Percentiles rank a stretch among this genome's conserved stretches.
phyloP scores from a whole-genome alignment of 768 basidiomycete species.

The Boletus coccyginus region DNA sequence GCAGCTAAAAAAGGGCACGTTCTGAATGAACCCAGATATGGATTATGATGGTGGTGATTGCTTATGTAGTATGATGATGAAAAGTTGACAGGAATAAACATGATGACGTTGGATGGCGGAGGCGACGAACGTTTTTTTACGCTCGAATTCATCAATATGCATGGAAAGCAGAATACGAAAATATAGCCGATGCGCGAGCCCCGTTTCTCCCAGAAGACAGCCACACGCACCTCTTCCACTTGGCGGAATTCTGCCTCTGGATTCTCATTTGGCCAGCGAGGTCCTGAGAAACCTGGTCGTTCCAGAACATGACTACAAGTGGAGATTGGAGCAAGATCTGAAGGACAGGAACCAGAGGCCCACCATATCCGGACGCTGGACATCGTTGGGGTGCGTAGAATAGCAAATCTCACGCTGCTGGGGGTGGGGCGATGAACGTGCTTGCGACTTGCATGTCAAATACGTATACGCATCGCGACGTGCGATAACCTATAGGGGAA shows the following conservation, averaged over 20 bases:
- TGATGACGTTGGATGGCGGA: background rate
- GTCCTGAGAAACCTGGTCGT: background rate
- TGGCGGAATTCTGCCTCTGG: background rate
- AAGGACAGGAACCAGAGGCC: background rate
- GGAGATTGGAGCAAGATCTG: background rate
- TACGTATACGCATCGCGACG: background rate
- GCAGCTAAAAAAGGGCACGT: conserved; percentile 4
- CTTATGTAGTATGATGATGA: background rate
- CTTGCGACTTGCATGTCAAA: background rate
- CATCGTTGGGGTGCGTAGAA: background rate
- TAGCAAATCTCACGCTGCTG: background rate
- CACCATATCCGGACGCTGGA: background rate
- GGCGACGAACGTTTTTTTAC: background rate
- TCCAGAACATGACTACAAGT: background rate
- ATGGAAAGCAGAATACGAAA: background rate
- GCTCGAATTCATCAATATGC: background rate
- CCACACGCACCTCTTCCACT: conserved; percentile 8
- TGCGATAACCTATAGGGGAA: background rate
- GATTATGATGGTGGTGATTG: conserved; percentile 3
- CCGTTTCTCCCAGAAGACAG: background rate
- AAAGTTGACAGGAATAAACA: background rate
- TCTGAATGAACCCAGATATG: conserved; percentile 14
- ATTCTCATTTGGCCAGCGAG: background rate
- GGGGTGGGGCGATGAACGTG: background rate
- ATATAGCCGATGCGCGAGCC: background rate